phyloP scores from a whole-genome alignment of 2,329 filamentous ascomycete species.

The Sporothrix globosa region DNA sequence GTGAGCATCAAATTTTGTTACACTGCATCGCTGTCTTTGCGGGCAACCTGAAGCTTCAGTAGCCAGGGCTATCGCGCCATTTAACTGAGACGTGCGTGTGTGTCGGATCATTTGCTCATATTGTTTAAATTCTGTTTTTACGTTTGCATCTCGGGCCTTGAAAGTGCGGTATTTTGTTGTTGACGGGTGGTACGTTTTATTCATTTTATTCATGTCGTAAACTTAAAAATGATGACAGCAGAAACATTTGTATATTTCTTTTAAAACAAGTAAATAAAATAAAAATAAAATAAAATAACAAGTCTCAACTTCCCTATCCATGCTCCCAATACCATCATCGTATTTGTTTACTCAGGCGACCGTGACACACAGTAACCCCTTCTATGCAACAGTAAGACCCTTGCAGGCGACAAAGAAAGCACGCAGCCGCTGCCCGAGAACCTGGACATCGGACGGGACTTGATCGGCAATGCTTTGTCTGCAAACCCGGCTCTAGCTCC shows the following conservation, averaged over 20 bases:
- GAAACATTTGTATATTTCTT: too few relatives aligned
- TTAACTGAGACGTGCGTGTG: neutral
- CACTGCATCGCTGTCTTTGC: conserved; percentile 8
- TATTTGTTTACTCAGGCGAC: conserved; percentile 1
- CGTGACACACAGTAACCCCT: conserved; percentile 1
- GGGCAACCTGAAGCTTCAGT: neutral
- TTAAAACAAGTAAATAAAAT: neutral
- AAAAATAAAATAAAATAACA: neutral
- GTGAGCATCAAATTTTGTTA: neutral
- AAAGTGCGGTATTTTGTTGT: neutral
- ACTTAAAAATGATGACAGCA: too few relatives aligned
- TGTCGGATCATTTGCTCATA: neutral
- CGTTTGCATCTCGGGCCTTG: neutral
- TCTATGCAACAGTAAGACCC: conserved; percentile 18
- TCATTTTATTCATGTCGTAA: neutral
- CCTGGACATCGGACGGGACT: neutral
- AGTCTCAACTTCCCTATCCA: neutral
- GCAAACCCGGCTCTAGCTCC: neutral
- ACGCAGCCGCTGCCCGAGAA: neutral
- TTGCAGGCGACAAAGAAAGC: neutral
- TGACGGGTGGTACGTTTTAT: neutral
- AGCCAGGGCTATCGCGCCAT: neutral
- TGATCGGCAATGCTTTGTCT: conserved; percentile 9
- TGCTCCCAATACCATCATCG: neutral
- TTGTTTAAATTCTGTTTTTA: neutral